A percentile compares a stretch with the other conserved stretches of the same genome.
Evolutionary conservation across 257 asterid genomes (phyloP).

Genomic region (Catharanthus roseus): DNA sequence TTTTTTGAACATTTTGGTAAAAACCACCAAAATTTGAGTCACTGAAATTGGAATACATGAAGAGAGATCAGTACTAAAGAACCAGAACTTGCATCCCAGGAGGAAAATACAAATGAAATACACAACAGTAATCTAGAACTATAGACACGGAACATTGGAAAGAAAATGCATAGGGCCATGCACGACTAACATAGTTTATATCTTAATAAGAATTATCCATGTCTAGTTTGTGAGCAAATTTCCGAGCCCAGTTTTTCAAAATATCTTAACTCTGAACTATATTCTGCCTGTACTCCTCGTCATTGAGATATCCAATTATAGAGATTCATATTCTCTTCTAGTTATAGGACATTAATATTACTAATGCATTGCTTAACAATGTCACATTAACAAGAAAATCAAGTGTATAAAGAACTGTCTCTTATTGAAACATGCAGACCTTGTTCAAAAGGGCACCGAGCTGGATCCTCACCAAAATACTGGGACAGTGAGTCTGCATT

Average conservation of each 20-base stretch:
- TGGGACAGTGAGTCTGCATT: constrained; percentile 90
- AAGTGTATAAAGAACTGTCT: not conserved
- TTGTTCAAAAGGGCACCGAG: constrained; percentile 98
- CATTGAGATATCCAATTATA: not conserved
- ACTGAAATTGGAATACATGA: constrained; percentile 45
- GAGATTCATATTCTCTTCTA: not conserved
- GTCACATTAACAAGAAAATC: too few relatives aligned
- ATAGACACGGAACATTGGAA: not conserved
- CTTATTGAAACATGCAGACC: constrained; percentile 32
- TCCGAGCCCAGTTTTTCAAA: too few relatives aligned
- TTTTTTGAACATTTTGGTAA: constrained; percentile 79
- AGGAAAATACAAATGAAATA: not conserved
- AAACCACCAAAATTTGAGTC: constrained; percentile 77
- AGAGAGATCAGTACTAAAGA: constrained; percentile 1
- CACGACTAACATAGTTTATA: not conserved
- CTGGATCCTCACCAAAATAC: constrained; percentile 98
- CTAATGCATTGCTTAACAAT: too few relatives aligned
- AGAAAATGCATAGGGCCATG: constrained; percentile 1
- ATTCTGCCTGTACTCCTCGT: not conserved
- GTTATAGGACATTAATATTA: not conserved
- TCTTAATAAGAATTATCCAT: too few relatives aligned
- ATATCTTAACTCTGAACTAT: not conserved
- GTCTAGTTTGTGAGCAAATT: too few relatives aligned
- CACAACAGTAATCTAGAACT: not conserved
- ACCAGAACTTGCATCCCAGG: not conserved